Evolutionary conservation across 257 asterid genomes (phyloP).

Genomic region (Scutellaria minor): DNA sequence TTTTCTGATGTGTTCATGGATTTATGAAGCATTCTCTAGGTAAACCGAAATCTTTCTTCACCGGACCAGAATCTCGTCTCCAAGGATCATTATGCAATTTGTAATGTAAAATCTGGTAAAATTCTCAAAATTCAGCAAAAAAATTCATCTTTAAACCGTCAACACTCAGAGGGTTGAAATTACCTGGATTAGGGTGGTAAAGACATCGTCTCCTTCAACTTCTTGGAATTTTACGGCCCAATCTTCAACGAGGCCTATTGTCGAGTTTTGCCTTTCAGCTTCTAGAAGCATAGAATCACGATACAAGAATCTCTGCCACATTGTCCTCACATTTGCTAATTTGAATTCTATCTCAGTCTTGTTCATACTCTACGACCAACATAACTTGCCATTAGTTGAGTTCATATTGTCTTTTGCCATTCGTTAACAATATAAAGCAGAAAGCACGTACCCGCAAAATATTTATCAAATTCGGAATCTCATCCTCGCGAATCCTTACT

Average conservation of each 20-base stretch:
- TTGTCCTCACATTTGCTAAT: constrained; percentile 72
- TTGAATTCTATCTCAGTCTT: constrained; percentile 83
- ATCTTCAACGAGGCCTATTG: constrained; percentile 55
- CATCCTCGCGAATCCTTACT: constrained; percentile 86
- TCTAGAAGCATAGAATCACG: constrained; percentile 84
- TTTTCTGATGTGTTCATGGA: constrained; percentile 36
- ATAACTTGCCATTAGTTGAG: constrained; percentile 29
- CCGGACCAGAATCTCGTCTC: constrained; percentile 52
- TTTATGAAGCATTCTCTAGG: constrained; percentile 67
- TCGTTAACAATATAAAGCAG: constrained; percentile 26
- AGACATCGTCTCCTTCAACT: constrained; percentile 72
- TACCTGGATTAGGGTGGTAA: constrained; percentile 89
- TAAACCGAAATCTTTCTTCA: constrained; percentile 62
- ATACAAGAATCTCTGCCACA: constrained; percentile 94
- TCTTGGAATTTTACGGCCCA: constrained; percentile 74
- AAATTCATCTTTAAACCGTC: neutral
- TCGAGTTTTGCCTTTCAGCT: constrained; percentile 81
- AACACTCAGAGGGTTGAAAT: neutral
- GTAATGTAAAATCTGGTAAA: constrained; percentile 77
- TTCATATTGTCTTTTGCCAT: neutral
- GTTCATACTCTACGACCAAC: constrained; percentile 58
- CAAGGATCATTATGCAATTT: constrained; percentile 89
- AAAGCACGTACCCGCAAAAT: constrained; percentile 71
- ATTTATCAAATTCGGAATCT: constrained; percentile 73
- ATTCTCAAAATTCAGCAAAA: constrained; percentile 17